Percentiles rank a stretch among this genome's conserved stretches.
phyloP scores from a whole-genome alignment of 345 rosid species.

The Citrus unshiu region DNA sequence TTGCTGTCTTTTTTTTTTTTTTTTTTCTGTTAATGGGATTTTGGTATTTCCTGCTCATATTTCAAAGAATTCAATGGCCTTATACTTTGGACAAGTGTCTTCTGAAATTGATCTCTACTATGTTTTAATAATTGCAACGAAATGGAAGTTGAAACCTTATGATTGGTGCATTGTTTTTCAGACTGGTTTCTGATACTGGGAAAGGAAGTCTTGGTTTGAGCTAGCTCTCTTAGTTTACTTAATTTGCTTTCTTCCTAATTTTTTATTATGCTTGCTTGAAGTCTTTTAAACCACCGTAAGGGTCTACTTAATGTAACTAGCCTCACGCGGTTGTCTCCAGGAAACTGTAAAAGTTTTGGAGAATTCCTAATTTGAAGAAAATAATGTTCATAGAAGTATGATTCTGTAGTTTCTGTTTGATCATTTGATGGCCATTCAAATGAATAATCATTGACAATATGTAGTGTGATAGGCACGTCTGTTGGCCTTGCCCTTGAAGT shows the following conservation, averaged over 20 bases:
- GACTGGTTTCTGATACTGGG: background rate
- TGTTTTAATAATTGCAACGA: constrained; percentile 32
- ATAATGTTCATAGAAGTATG: too few species aligned
- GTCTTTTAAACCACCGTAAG: too few species aligned
- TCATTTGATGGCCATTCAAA: too few species aligned
- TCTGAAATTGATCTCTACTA: constrained; percentile 10
- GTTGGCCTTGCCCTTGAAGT: too few species aligned
- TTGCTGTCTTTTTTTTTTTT: constrained; percentile 1
- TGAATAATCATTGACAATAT: too few species aligned
- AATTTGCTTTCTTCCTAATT: background rate
- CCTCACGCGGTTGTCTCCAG: too few species aligned
- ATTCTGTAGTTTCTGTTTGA: too few species aligned
- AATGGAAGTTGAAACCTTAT: constrained; percentile 4
- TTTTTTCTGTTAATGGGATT: too few species aligned
- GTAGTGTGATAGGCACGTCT: too few species aligned
- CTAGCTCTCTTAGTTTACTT: background rate
- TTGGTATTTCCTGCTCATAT: background rate
- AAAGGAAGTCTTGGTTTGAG: background rate
- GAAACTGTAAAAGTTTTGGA: too few species aligned
- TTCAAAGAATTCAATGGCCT: constrained; percentile 13
- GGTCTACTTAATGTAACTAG: too few species aligned
- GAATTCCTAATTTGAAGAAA: too few species aligned
- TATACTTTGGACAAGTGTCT: constrained; percentile 11
- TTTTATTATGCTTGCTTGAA: background rate
- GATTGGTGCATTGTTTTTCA: background rate